Conservation (phyloP, 2,329 filamentous ascomycete genomes). For the Diaporthe ilicicola region DNA sequence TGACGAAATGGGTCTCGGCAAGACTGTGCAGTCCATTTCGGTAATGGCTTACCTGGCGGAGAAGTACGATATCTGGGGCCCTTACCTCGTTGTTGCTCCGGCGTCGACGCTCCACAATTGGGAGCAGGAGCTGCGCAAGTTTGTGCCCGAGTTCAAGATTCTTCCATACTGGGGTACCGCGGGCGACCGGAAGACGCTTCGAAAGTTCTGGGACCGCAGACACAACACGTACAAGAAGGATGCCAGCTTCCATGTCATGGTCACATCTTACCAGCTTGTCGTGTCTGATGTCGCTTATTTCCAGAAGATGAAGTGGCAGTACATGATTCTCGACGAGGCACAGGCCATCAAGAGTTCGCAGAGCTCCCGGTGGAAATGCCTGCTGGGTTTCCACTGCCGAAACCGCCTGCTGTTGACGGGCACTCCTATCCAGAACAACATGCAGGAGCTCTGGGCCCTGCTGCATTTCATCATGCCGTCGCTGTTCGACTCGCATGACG, state of each 20-base stretch:
- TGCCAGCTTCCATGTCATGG: constrained; percentile 92
- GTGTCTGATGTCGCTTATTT: constrained; percentile 97
- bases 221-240: constrained; percentile 95
- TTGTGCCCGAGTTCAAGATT: constrained; percentile 94
- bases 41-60: constrained; percentile 99
- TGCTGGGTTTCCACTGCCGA: constrained; percentile 93
- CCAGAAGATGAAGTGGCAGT: constrained; percentile 99
- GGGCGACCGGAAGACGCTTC: constrained; percentile 91
- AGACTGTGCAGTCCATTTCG: constrained; percentile 98
- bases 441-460: constrained; percentile 98
- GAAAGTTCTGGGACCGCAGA: constrained; percentile 99
- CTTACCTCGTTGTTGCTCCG: constrained; percentile 94
- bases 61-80: constrained; percentile 97
- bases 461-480: constrained; percentile 99
- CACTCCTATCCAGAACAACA: constrained; percentile 99
- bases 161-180: constrained; percentile 97
- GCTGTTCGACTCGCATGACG: constrained; percentile 92
- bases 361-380: constrained; percentile 95
- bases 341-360: constrained; percentile 98
- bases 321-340: constrained; percentile 99
- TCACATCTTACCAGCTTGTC: constrained; percentile 97
- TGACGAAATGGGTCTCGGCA: constrained; percentile 99
- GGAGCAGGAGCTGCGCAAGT: constrained; percentile 97
- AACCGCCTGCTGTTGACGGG: constrained; percentile 94
- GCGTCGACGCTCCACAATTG: constrained; percentile 98